Conservation (phyloP, 306 rosid genomes). For the Acmispon strigosus region DNA sequence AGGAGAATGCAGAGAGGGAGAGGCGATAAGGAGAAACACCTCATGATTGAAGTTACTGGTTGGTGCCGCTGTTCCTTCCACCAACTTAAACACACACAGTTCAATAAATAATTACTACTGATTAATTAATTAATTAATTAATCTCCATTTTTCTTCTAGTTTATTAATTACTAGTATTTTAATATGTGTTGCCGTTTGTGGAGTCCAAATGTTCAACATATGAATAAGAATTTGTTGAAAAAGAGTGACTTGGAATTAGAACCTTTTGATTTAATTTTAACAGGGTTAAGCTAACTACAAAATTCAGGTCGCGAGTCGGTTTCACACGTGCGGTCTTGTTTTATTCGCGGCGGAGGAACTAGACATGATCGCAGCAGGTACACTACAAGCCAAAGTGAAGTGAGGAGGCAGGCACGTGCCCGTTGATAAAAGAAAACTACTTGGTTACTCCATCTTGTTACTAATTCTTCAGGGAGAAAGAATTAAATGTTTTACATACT, state of each 20-base stretch:
- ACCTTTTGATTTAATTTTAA: background rate
- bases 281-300: background rate
- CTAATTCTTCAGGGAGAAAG: too few species aligned
- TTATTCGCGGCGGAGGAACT: background rate
- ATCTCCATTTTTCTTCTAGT: background rate
- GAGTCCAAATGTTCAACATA: too few species aligned
- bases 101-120: too few species aligned
- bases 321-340: background rate
- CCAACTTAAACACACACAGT: background rate
- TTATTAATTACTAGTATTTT: background rate
- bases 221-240: too few species aligned
- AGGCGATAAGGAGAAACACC: slow-evolving; percentile 11
- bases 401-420: background rate
- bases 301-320: background rate
- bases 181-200: too few species aligned
- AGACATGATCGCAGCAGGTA: too few species aligned
- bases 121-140: too few species aligned
- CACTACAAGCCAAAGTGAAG: background rate
- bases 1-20: slow-evolving; percentile 24
- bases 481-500: too few species aligned
- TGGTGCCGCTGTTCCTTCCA: background rate
- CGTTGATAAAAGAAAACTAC: too few species aligned
- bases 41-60: slow-evolving; percentile 16
- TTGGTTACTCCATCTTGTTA: too few species aligned
- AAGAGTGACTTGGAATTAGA: too few species aligned